phyloP scores from a whole-genome alignment of 345 rosid genomes.

The Rhodamnia argentea region DNA sequence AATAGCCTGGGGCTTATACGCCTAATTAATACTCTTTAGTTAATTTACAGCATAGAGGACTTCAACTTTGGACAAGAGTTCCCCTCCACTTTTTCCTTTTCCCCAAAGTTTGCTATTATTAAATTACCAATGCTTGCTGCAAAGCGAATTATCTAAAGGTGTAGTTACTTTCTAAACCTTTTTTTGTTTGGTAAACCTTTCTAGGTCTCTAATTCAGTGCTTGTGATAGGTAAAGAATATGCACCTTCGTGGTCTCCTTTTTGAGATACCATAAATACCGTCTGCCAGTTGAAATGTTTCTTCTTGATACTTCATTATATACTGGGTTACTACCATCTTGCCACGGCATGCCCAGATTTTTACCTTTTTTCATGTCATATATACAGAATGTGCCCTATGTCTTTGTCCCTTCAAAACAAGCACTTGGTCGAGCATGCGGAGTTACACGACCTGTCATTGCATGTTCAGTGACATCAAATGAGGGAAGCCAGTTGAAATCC shows the following conservation, averaged over 20 bases:
- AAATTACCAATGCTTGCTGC: neutral
- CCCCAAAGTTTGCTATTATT: neutral
- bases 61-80: neutral
- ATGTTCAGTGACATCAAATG: conserved; percentile 77
- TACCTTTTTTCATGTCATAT: neutral
- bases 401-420: conserved; percentile 98
- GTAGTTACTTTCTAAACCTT: neutral
- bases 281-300: neutral
- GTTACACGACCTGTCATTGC: conserved; percentile 94
- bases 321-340: neutral
- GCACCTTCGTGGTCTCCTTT: neutral
- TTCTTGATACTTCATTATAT: neutral
- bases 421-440: conserved; percentile 95
- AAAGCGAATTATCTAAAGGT: neutral
- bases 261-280: neutral
- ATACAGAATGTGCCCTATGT: conserved; percentile 93
- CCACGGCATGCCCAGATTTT: neutral
- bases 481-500: conserved; percentile 75
- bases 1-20: neutral
- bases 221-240: neutral
- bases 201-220: neutral
- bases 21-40: neutral
- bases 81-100: neutral
- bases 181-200: neutral
- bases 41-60: neutral